Percentiles rank a stretch among this genome's conserved stretches.
Evolutionary conservation across 108 stramenopile genomes (phyloP).

Genomic region (Nitzschia putrida): DNA sequence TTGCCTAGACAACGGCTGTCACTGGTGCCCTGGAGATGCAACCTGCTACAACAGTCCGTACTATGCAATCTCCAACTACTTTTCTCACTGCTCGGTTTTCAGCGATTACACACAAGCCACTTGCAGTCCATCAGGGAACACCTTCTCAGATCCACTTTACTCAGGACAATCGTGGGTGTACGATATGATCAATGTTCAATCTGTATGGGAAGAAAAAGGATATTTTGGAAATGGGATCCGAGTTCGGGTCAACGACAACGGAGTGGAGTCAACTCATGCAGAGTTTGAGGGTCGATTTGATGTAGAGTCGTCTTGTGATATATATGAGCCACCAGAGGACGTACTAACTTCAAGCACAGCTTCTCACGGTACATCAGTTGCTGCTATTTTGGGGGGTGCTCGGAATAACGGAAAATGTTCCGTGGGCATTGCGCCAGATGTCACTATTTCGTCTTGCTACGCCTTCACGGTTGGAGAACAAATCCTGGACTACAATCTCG

Average conservation of each 20-base stretch:
- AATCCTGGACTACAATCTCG: conserved; percentile 13
- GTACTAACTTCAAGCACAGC: background rate
- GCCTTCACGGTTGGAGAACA: conserved; percentile 1
- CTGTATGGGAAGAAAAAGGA: conserved; percentile 33
- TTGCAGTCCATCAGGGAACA: background rate
- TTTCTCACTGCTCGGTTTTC: conserved; percentile 1
- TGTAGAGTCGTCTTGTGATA: conserved; percentile 25
- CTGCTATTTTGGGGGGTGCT: conserved; percentile 18
- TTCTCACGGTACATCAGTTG: conserved; percentile 37
- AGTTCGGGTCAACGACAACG: conserved; percentile 47
- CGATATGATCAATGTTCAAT: conserved; percentile 36
- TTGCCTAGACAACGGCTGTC: conserved; percentile 31
- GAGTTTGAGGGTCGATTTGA: conserved; percentile 45
- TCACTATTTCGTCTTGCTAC: conserved; percentile 10
- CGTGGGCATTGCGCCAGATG: conserved; percentile 34
- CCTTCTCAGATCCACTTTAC: conserved; percentile 34
- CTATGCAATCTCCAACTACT: conserved; percentile 6
- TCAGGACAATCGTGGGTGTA: conserved; percentile 31
- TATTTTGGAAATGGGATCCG: conserved; percentile 29
- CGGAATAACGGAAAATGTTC: conserved; percentile 33
- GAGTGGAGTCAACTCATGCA: conserved; percentile 29
- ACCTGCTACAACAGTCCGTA: conserved; percentile 23
- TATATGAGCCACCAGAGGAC: conserved; percentile 4
- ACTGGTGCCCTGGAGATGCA: conserved; percentile 33
- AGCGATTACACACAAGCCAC: conserved; percentile 9